phyloP scores from a whole-genome alignment of 768 basidiomycete species.

The Dentipellis fragilis region DNA sequence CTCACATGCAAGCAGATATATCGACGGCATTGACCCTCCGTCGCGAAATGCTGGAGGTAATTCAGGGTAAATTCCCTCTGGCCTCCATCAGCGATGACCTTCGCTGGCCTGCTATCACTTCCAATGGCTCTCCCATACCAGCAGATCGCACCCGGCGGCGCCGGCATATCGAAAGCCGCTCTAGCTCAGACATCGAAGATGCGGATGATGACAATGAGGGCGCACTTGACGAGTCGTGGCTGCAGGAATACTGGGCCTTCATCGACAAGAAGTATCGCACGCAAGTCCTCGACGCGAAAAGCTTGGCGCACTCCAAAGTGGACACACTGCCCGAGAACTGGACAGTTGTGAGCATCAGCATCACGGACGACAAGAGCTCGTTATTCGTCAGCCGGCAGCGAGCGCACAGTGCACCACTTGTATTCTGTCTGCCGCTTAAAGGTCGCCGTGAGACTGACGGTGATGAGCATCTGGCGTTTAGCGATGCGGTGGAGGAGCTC shows the following conservation, averaged over 20 bases:
- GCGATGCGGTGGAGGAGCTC: slow-evolving; percentile 65
- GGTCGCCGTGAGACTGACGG: slow-evolving; percentile 70
- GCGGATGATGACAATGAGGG: slow-evolving; percentile 28
- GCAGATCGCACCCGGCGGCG: slow-evolving; percentile 6
- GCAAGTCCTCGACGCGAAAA: slow-evolving; percentile 29
- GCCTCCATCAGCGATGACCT: slow-evolving; percentile 46
- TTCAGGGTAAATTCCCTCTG: slow-evolving; percentile 57
- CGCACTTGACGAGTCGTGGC: slow-evolving; percentile 17
- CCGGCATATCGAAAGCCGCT: slow-evolving; percentile 7
- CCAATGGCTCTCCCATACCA: slow-evolving; percentile 33
- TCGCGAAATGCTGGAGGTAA: slow-evolving; percentile 78
- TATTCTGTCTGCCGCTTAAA: slow-evolving; percentile 86
- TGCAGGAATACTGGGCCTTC: slow-evolving; percentile 53
- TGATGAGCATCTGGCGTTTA: slow-evolving; percentile 62
- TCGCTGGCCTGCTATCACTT: slow-evolving; percentile 55
- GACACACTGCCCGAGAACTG: slow-evolving; percentile 60
- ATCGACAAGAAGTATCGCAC: slow-evolving; percentile 46
- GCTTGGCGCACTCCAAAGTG: slow-evolving; percentile 31
- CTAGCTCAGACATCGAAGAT: slow-evolving; percentile 17
- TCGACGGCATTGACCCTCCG: slow-evolving; percentile 71
- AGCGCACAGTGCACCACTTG: slow-evolving; percentile 47
- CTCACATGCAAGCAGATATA: slow-evolving; percentile 39
- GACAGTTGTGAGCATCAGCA: slow-evolving; percentile 75
- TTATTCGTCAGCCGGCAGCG: slow-evolving; percentile 79
- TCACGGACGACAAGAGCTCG: slow-evolving; percentile 75